phyloP scores from a whole-genome alignment of 2,329 filamentous ascomycete species.

The Colletotrichum costaricense region DNA sequence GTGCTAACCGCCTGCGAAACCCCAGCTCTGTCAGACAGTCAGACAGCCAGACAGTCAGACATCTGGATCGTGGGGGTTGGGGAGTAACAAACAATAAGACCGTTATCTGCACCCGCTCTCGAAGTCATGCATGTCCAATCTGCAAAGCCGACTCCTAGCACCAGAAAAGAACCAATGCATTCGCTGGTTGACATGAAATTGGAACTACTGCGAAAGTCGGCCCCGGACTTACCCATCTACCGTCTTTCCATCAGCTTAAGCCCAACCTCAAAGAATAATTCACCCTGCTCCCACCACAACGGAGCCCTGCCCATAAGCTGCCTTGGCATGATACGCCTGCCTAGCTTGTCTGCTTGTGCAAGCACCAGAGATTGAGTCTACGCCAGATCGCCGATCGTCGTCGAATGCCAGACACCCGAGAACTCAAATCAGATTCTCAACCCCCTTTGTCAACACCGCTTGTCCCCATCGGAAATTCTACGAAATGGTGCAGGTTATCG shows the following conservation, averaged over 20 bases:
- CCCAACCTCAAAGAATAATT: slow-evolving; percentile 8
- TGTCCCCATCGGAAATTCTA: slow-evolving; percentile 71
- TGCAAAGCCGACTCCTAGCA: slow-evolving; percentile 51
- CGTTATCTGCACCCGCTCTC: slow-evolving; percentile 6
- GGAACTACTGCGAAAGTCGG: slow-evolving; percentile 60
- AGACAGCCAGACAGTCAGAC: background rate
- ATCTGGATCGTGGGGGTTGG: slow-evolving; percentile 6
- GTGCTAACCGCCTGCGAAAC: slow-evolving; percentile 12
- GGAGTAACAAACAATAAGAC: slow-evolving; percentile 1
- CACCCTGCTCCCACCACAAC: background rate
- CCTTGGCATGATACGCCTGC: slow-evolving; percentile 15
- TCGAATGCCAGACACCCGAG: background rate
- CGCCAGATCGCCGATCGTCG: slow-evolving; percentile 32
- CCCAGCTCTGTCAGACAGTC: background rate
- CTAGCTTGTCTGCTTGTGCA: background rate
- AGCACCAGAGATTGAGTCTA: slow-evolving; percentile 1
- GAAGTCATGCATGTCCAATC: background rate
- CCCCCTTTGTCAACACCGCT: slow-evolving; percentile 66
- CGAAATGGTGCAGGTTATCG: slow-evolving; percentile 60
- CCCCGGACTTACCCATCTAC: slow-evolving; percentile 66
- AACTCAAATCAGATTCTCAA: slow-evolving; percentile 43
- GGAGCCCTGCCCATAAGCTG: slow-evolving; percentile 5
- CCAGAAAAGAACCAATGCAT: slow-evolving; percentile 73
- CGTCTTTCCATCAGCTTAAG: slow-evolving; percentile 18
- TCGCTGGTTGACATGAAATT: slow-evolving; percentile 65